Percentiles rank a stretch among this genome's conserved stretches.
These are phyloP conservation scores for Periglandula ipomoeae DNA, from an alignment of 2,329 filamentous ascomycete species.

Conservation along the genomic window DNA sequence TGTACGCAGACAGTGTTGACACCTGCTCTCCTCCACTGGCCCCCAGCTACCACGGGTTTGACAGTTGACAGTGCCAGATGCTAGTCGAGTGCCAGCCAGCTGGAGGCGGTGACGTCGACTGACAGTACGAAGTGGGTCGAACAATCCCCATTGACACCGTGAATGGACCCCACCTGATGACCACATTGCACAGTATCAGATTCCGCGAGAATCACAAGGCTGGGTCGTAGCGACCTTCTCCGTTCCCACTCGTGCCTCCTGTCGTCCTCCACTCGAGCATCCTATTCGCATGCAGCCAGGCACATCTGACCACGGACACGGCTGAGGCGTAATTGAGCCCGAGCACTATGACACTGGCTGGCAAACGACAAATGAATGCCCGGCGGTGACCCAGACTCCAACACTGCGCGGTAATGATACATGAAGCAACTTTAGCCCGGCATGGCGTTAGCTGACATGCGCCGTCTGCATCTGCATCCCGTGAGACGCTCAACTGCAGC, in stretches of 20 bases:
- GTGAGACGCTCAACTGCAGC: neutral
- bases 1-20: neutral
- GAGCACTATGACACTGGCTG: neutral
- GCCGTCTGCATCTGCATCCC: neutral
- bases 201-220: too few relatives aligned
- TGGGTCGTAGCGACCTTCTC: neutral
- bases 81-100: neutral
- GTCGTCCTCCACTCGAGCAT: neutral
- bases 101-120: slow-evolving; percentile 6
- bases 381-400: neutral
- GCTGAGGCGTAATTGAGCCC: neutral
- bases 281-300: neutral
- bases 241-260: neutral
- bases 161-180: neutral
- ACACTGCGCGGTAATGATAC: neutral
- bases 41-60: too few relatives aligned
- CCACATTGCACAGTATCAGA: slow-evolving; percentile 8
- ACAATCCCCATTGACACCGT: slow-evolving; percentile 1
- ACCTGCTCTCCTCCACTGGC: neutral
- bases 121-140: slow-evolving; percentile 4
- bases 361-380: neutral
- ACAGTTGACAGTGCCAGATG: neutral
- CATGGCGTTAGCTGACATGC: neutral
- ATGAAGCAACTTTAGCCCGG: neutral
- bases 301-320: neutral